Base-by-base conservation (phyloP, 2,329 filamentous ascomycete genomes). In the Colletotrichum plurivorum region DNA sequence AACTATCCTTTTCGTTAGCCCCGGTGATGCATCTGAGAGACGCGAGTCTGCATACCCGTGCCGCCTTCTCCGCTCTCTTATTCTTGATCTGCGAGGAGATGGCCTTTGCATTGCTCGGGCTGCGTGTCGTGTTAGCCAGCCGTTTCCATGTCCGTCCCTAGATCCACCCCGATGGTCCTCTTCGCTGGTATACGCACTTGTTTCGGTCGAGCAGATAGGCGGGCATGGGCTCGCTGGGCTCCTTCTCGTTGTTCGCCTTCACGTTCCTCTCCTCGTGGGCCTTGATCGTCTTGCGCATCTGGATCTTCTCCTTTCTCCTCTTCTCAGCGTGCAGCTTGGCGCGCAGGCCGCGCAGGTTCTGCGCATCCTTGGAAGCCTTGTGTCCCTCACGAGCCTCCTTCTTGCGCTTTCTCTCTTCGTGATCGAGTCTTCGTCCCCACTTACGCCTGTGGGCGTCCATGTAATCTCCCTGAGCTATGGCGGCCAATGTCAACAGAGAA, bases 281-380 rank as follows among this genome's bases (percentile, higher is more conserved):
- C 84, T 93, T 94, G 88, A 99, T 97, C 77, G 91, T 86, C 88
- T 97, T 97, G 83, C 92, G 93, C 92, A 97, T 95, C 88, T 97
- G 94, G 79, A 97, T 97, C 92, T 99, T 99, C 87, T 99, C 95
- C 81, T 95, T 93, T 85, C 94, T 93, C 27, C 96, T 90, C 87
- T 95, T 94, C 89, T 98, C 92, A 81, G 95, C 92, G 85, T 96
- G 92, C 77, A 97, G 86, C 87, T 99, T 99, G 75, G 96, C 96
- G 71, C 94, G 88, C 75, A 98, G 89, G 73, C 96, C 96, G 71
- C 93, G 92, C 77, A 98, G 88, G 81, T 96, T 97, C 86, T 98
- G 95, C 25, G 96, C 94, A 84, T 97, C 92, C 78, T 96, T 88
- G 58, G 93, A 96, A 65, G 90, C 90, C 83, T 95, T 91, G 87